Percentiles rank a stretch among this genome's conserved stretches.
phyloP scores from a whole-genome alignment of 1,284 basidiomycete genomes.

The Neonothopanus nambi region DNA sequence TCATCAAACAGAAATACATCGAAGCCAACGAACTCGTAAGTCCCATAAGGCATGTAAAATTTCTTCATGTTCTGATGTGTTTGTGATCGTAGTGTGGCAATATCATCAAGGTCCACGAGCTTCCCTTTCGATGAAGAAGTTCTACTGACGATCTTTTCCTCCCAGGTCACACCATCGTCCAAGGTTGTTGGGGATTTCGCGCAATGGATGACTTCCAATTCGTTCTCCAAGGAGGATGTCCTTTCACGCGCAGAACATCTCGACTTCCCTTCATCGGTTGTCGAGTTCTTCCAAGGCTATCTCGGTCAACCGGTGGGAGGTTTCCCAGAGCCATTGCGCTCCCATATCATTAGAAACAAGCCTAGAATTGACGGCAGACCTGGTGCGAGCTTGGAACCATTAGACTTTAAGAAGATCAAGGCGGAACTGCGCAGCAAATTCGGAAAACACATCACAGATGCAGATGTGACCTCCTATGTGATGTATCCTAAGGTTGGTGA shows the following conservation, averaged over 20 bases:
- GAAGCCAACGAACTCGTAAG: slow-evolving; percentile 90
- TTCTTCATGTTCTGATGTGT: slow-evolving; percentile 12
- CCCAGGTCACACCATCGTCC: slow-evolving; percentile 92
- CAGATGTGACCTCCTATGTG: slow-evolving; percentile 92
- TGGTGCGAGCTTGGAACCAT: slow-evolving; percentile 82
- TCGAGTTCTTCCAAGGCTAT: slow-evolving; percentile 98
- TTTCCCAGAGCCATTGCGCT: slow-evolving; percentile 96
- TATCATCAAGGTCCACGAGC: slow-evolving; percentile 77
- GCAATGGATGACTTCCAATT: slow-evolving; percentile 98
- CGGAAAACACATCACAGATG: slow-evolving; percentile 91
- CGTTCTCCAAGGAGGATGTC: slow-evolving; percentile 85
- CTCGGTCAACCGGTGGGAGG: slow-evolving; percentile 97
- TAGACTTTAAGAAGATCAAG: slow-evolving; percentile 97
- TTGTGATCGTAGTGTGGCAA: slow-evolving; percentile 80
- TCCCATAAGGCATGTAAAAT: slow-evolving; percentile 20
- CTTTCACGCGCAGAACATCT: slow-evolving; percentile 84
- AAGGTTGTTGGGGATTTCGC: slow-evolving; percentile 99
- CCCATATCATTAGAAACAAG: slow-evolving; percentile 92
- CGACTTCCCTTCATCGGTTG: slow-evolving; percentile 96
- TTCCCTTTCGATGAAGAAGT: too few relatives aligned
- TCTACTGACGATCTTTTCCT: neutral
- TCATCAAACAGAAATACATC: slow-evolving; percentile 99
- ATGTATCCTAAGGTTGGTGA: slow-evolving; percentile 87
- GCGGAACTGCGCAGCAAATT: slow-evolving; percentile 91
- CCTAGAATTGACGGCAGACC: slow-evolving; percentile 93